These are phyloP conservation scores for Platismatia glauca DNA, from an alignment of 495 filamentous ascomycete genomes.

Conservation along the genomic window DNA sequence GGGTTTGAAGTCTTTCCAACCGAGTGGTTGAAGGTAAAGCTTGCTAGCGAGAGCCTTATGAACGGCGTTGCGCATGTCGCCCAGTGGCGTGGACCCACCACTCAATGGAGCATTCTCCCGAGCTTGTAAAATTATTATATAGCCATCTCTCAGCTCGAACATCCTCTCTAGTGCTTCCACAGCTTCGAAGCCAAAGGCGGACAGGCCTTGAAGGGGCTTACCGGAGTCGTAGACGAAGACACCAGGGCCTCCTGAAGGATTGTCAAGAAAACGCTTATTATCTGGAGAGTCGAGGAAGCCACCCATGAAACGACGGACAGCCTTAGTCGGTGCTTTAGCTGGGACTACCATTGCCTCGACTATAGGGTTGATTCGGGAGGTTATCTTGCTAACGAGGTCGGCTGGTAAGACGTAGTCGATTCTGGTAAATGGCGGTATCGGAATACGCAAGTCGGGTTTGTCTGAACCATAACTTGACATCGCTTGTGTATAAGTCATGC, in stretches of 20 bases:
- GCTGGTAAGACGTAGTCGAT: constrained; percentile 54
- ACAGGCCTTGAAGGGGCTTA: constrained; percentile 63
- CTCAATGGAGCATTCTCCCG: constrained; percentile 51
- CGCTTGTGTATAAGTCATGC: constrained; percentile 63
- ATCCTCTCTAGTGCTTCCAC: constrained; percentile 48
- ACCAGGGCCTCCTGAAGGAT: constrained; percentile 62
- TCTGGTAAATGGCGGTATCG: constrained; percentile 47
- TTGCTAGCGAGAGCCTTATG: constrained; percentile 54
- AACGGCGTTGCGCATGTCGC: constrained; percentile 62
- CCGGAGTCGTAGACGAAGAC: constrained; percentile 63
- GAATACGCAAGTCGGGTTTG: constrained; percentile 76
- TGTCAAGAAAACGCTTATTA: constrained; percentile 49
- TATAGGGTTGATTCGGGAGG: constrained; percentile 48
- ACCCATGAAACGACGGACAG: constrained; percentile 49
- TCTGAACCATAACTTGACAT: constrained; percentile 81
- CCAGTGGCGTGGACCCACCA: constrained; percentile 71
- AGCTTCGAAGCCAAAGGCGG: constrained; percentile 66
- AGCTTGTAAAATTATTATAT: constrained; percentile 73
- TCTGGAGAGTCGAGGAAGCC: constrained; percentile 61
- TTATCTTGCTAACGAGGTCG: constrained; percentile 67
- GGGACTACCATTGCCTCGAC: constrained; percentile 59
- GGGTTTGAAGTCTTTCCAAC: constrained; percentile 47
- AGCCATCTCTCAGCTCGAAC: constrained; percentile 53
- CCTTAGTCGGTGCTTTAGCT: constrained; percentile 24
- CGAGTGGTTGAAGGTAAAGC: constrained; percentile 45